These are phyloP conservation scores for Colletotrichum sp. DNA, from an alignment of 2,329 filamentous ascomycete species.

Conservation along the genomic window DNA sequence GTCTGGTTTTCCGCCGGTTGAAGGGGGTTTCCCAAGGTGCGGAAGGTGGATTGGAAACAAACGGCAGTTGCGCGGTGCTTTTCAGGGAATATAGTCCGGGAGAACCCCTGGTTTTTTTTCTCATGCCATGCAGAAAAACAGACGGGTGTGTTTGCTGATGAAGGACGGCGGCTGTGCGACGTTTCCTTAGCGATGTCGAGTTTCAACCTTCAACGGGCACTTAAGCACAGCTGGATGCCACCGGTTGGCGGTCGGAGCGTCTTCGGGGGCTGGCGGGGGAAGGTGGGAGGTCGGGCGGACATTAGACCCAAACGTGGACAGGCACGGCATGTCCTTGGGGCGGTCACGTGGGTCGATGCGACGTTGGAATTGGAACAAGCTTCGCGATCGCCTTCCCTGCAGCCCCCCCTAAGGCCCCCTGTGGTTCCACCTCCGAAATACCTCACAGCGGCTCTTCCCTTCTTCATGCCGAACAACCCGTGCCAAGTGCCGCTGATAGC, in stretches of 20 bases:
- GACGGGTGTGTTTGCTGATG: background rate
- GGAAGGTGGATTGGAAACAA: background rate
- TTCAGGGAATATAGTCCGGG: background rate
- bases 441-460: background rate
- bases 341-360: constrained; percentile 19
- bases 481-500: background rate
- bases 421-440: background rate
- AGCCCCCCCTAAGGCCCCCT: background rate
- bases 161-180: background rate
- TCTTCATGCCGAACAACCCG: background rate
- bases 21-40: background rate
- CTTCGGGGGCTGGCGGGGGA: background rate
- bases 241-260: background rate
- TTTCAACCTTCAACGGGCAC: background rate
- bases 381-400: background rate
- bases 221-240: background rate
- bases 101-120: background rate
- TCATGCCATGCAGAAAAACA: background rate
- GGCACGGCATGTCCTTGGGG: background rate
- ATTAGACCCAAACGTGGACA: constrained; percentile 1
- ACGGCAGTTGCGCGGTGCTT: background rate
- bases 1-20: background rate
- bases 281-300: background rate
- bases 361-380: constrained; percentile 18
- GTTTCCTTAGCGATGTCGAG: background rate